Conservation (phyloP, 768 basidiomycete genomes). For the Podaxis sp. region DNA sequence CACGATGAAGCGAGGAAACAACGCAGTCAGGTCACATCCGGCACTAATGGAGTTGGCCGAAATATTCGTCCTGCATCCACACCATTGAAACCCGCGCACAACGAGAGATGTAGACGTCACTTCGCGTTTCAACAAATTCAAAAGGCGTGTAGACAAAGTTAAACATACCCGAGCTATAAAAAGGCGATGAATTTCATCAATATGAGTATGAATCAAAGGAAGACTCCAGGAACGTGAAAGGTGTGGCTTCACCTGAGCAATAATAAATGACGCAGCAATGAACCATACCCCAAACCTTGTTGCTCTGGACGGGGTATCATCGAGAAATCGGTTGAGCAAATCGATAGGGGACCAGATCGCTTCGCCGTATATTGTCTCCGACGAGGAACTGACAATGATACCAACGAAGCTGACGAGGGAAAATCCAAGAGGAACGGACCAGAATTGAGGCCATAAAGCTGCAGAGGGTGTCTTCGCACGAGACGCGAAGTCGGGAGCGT, state of each 20-base stretch:
- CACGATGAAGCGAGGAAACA: slow-evolving; percentile 73
- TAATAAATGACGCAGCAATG: slow-evolving; percentile 74
- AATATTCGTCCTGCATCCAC: slow-evolving; percentile 57
- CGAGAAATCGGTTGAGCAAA: slow-evolving; percentile 63
- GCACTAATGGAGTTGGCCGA: slow-evolving; percentile 82
- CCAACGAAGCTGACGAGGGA: slow-evolving; percentile 75
- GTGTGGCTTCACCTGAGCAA: slow-evolving; percentile 51
- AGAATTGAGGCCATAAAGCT: slow-evolving; percentile 60
- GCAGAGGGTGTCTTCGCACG: slow-evolving; percentile 52
- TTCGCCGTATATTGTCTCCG: slow-evolving; percentile 69
- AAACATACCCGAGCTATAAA: not conserved
- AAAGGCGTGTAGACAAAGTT: not conserved
- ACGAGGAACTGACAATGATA: slow-evolving; percentile 78
- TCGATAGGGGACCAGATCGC: slow-evolving; percentile 79
- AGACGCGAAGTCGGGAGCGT: slow-evolving; percentile 75
- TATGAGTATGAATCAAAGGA: slow-evolving; percentile 8
- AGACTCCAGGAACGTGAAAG: not conserved
- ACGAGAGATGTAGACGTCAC: not conserved
- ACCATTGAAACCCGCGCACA: not conserved
- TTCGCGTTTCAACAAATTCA: not conserved
- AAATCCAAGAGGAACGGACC: slow-evolving; percentile 71
- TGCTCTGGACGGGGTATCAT: slow-evolving; percentile 53
- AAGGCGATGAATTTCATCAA: not conserved
- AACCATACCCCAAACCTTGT: slow-evolving; percentile 78
- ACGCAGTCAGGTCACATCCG: slow-evolving; percentile 77